Conservation (phyloP, 2,329 filamentous ascomycete species). For the Davidsoniella neocaledoniae region DNA sequence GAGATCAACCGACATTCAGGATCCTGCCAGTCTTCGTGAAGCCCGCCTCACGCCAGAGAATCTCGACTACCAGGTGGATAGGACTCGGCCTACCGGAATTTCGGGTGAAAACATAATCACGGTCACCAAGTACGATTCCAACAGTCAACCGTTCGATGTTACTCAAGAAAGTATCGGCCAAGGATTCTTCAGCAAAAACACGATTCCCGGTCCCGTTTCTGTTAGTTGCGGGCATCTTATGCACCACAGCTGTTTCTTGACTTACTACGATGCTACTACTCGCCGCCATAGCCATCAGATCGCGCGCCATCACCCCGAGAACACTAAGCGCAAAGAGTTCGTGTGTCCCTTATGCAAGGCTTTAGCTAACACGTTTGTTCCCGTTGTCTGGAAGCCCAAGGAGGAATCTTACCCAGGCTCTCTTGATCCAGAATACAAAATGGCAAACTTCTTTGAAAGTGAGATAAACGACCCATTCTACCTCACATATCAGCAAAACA, state of each 20-base stretch:
- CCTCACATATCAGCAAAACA: background rate
- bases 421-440: slow-evolving; percentile 2
- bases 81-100: slow-evolving; percentile 75
- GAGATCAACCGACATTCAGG: slow-evolving; percentile 68
- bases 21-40: slow-evolving; percentile 72
- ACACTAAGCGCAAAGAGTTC: slow-evolving; percentile 66
- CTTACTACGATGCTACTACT: slow-evolving; percentile 70
- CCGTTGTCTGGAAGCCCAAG: slow-evolving; percentile 76
- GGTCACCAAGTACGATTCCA: slow-evolving; percentile 58
- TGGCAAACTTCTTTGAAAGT: slow-evolving; percentile 46
- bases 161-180: slow-evolving; percentile 77
- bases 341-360: slow-evolving; percentile 95
- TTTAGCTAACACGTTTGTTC: slow-evolving; percentile 83
- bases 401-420: slow-evolving; percentile 7
- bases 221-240: slow-evolving; percentile 95
- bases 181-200: slow-evolving; percentile 59
- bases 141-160: slow-evolving; percentile 51
- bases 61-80: slow-evolving; percentile 71
- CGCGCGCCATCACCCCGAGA: slow-evolving; percentile 82
- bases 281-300: slow-evolving; percentile 83
- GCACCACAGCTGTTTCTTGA: slow-evolving; percentile 92
- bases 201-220: slow-evolving; percentile 60
- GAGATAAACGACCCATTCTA: slow-evolving; percentile 25
- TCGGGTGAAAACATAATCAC: slow-evolving; percentile 68
- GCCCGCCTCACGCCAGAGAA: slow-evolving; percentile 60